phyloP scores from a whole-genome alignment of 2,329 filamentous ascomycete species.

The Xylaria sp. region DNA sequence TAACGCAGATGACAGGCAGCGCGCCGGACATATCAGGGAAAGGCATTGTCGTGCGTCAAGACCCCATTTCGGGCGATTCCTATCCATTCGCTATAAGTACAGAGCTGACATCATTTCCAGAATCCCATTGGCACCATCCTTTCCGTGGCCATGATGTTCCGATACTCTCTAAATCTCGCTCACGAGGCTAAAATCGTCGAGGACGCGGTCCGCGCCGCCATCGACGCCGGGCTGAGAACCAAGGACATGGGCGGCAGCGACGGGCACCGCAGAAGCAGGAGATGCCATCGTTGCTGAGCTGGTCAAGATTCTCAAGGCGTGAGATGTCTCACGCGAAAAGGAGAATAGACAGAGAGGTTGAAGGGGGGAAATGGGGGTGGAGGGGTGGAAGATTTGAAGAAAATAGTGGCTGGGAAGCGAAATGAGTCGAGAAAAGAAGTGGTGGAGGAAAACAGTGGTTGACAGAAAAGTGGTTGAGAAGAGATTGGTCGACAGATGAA shows the following conservation, averaged over 20 bases:
- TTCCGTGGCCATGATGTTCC: constrained; percentile 75
- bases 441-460: no score
- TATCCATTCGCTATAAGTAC: constrained; percentile 50
- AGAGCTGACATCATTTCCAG: constrained; percentile 51
- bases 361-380: neutral
- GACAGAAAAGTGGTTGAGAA: no score
- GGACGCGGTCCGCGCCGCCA: constrained; percentile 46
- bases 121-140: constrained; percentile 72
- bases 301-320: constrained; percentile 11
- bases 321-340: constrained; percentile 11
- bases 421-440: neutral
- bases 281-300: constrained; percentile 53
- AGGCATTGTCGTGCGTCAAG: constrained; percentile 12
- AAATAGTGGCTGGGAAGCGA: neutral
- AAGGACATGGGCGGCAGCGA: constrained; percentile 69
- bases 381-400: neutral
- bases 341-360: constrained; percentile 4
- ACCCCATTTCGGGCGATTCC: constrained; percentile 10
- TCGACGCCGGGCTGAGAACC: constrained; percentile 66
- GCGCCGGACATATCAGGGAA: constrained; percentile 74
- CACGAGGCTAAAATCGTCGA: constrained; percentile 53
- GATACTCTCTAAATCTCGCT: constrained; percentile 63
- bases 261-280: constrained; percentile 69
- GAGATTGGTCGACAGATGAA: no score
- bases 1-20: constrained; percentile 49